phyloP scores from a whole-genome alignment of 2,329 filamentous ascomycete genomes.

The Acephala macrosclerotiorum region DNA sequence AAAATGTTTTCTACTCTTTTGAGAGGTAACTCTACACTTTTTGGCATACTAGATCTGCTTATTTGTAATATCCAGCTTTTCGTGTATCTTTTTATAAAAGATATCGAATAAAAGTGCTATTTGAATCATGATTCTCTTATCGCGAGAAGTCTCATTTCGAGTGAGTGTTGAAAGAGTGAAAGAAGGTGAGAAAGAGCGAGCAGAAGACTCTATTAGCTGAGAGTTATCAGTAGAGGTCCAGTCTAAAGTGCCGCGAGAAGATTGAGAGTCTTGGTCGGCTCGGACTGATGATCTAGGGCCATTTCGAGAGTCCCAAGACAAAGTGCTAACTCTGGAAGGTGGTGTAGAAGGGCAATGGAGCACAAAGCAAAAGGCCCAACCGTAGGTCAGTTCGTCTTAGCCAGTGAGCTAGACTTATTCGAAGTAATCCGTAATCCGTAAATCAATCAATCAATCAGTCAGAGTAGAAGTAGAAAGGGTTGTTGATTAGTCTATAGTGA shows the following conservation, averaged over 20 bases:
- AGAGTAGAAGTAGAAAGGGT: too few species aligned
- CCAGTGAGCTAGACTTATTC: too few species aligned
- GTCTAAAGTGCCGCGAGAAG: not conserved
- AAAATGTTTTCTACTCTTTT: not conserved
- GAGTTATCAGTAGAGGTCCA: too few species aligned
- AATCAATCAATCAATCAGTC: too few species aligned
- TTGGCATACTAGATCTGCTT: not conserved
- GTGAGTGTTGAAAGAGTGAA: not conserved
- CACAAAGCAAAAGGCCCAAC: too few species aligned
- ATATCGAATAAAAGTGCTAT: conserved; percentile 1
- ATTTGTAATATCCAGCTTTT: not conserved
- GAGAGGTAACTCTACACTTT: not conserved
- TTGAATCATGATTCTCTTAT: conserved; percentile 1
- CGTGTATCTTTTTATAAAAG: not conserved
- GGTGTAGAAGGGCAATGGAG: too few species aligned
- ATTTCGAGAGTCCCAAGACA: not conserved
- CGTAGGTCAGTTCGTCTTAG: too few species aligned
- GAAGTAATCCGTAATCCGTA: too few species aligned
- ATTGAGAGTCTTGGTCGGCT: not conserved
- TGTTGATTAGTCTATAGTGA: too few species aligned
- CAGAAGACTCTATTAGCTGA: too few species aligned
- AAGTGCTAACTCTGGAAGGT: not conserved
- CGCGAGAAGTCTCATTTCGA: too few species aligned
- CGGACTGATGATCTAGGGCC: not conserved
- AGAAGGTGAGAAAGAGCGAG: too few species aligned